Percentiles rank a stretch among this genome's conserved stretches.
phyloP scores from a whole-genome alignment of 768 basidiomycete genomes.

The Tulasnella calospora region DNA sequence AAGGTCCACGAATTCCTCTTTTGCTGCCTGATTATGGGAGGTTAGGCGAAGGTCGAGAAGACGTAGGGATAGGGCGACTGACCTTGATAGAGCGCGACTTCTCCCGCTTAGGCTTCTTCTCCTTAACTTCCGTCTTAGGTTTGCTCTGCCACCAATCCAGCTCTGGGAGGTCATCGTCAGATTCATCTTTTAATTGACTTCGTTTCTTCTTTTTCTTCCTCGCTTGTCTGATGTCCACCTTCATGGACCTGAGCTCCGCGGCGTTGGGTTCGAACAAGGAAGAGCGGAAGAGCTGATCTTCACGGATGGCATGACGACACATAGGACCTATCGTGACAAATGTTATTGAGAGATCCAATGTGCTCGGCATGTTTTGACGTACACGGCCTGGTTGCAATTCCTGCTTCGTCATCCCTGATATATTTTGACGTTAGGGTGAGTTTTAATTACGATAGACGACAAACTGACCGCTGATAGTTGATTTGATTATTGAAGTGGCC shows the following conservation, averaged over 20 bases:
- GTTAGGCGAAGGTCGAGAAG: neutral
- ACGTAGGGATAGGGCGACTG: too few species aligned
- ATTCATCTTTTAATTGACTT: neutral
- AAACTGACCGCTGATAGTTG: constrained; percentile 17
- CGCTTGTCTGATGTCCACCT: neutral
- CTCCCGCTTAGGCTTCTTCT: neutral
- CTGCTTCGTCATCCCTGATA: constrained; percentile 18
- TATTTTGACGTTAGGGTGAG: neutral
- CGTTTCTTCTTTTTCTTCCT: constrained; percentile 13
- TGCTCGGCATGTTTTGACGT: neutral
- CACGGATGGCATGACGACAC: constrained; percentile 25
- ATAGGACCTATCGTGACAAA: constrained; percentile 23
- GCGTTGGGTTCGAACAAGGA: constrained; percentile 20
- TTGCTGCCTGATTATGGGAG: neutral
- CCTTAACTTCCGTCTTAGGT: neutral
- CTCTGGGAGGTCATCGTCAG: neutral
- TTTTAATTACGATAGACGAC: neutral
- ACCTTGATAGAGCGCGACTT: neutral
- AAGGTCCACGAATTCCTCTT: constrained; percentile 6
- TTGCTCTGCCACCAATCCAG: neutral
- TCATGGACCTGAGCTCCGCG: constrained; percentile 18
- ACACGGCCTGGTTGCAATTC: constrained; percentile 12
- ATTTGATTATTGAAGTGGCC: constrained; percentile 19
- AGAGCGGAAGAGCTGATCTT: constrained; percentile 21
- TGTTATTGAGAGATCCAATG: neutral